phyloP scores from a whole-genome alignment of 768 basidiomycete species.

The Favolaschia claudopus region DNA sequence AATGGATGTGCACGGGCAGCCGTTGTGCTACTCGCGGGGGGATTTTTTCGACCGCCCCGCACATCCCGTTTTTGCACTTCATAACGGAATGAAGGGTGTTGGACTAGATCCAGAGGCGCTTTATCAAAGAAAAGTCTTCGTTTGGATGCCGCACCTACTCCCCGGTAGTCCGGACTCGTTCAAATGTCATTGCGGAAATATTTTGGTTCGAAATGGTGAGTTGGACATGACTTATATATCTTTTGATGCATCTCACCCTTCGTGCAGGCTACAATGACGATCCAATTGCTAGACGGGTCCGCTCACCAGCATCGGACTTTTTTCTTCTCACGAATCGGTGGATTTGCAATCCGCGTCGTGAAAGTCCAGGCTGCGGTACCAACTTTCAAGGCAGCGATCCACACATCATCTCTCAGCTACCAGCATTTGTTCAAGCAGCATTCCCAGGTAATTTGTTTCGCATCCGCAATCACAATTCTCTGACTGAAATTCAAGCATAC shows the following conservation, averaged over 20 bases:
- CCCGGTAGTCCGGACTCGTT: background rate
- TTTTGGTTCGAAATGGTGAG: background rate
- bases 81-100: background rate
- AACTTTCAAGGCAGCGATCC: background rate
- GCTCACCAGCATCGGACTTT: background rate
- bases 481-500: background rate
- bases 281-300: background rate
- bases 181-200: background rate
- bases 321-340: background rate
- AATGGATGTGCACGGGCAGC: background rate
- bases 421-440: background rate
- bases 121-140: background rate
- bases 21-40: background rate
- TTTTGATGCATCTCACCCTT: background rate
- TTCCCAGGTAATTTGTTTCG: background rate
- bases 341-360: background rate
- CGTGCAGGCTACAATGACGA: background rate
- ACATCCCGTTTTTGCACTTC: slow-evolving; percentile 5
- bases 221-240: too few relatives aligned
- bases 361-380: background rate
- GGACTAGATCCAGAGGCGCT: background rate
- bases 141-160: slow-evolving; percentile 8
- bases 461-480: too few relatives aligned
- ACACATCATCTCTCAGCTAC: slow-evolving; percentile 2
- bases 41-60: slow-evolving; percentile 7